Evolutionary conservation across 208 protist genomes (phyloP).

Genomic region (Leishmania amazonensis): DNA sequence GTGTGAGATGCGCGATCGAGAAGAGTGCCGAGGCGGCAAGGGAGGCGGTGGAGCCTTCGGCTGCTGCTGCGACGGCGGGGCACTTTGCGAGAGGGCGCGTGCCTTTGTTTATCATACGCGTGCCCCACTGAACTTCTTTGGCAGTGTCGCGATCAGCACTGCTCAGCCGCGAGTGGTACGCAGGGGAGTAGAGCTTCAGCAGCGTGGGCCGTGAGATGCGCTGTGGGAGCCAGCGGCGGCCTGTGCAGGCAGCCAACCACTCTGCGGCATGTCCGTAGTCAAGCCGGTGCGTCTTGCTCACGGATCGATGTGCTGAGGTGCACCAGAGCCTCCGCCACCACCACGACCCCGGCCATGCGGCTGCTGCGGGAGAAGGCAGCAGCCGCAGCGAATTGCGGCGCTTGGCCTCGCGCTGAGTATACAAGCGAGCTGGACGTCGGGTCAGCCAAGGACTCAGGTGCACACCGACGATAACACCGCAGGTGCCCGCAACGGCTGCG

Average conservation of each 20-base stretch:
- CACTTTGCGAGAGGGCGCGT: neutral
- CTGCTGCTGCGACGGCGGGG: neutral
- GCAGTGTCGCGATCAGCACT: neutral
- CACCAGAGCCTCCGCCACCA: neutral
- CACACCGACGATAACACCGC: neutral
- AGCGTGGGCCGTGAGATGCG: constrained; percentile 13
- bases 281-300: neutral
- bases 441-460: neutral
- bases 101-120: constrained; percentile 5
- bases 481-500: neutral
- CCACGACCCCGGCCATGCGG: neutral
- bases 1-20: neutral
- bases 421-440: neutral
- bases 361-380: constrained; percentile 22
- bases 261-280: neutral
- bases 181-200: constrained; percentile 9
- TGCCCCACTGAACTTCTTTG: constrained; percentile 14
- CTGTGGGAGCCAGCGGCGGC: constrained; percentile 6
- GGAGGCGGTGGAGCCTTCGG: neutral
- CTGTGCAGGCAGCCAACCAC: constrained; percentile 20
- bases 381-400: constrained; percentile 34
- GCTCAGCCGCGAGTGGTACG: too few relatives aligned
- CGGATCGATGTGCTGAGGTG: neutral
- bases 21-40: neutral
- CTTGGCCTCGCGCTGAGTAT: constrained; percentile 15